Conservation (phyloP, 2,329 filamentous ascomycete species). For the Knoxdaviesia proteae region DNA sequence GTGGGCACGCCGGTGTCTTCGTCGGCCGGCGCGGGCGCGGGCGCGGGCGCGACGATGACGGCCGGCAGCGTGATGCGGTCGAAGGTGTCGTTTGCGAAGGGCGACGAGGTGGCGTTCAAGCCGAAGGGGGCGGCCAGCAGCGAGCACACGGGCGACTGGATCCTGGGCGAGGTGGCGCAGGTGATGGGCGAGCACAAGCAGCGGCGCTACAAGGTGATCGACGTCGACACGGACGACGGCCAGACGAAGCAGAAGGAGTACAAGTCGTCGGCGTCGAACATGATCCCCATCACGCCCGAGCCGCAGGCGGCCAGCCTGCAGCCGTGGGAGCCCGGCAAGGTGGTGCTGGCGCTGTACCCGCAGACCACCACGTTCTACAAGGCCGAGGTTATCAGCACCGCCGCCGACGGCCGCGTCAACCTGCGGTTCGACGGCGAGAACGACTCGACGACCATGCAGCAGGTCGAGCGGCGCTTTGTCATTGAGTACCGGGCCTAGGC, state of each 20-base stretch:
- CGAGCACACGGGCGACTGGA: conserved; percentile 38
- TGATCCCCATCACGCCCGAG: conserved; percentile 53
- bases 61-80: conserved; percentile 12
- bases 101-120: conserved; percentile 47
- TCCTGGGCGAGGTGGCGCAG: conserved; percentile 57
- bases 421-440: conserved; percentile 67
- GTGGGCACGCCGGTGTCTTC: conserved; percentile 13
- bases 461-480: conserved; percentile 57
- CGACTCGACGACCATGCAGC: conserved; percentile 50
- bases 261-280: conserved; percentile 49
- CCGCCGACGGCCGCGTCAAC: conserved; percentile 29
- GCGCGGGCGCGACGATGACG: conserved; percentile 4
- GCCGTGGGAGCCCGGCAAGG: conserved; percentile 45
- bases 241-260: conserved; percentile 46
- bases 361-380: conserved; percentile 75
- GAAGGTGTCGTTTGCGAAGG: conserved; percentile 34
- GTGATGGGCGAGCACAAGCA: conserved; percentile 60
- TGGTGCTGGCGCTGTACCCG: conserved; percentile 60
- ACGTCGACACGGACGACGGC: conserved; percentile 50
- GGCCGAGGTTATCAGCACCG: conserved; percentile 51
- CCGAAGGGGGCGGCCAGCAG: conserved; percentile 28
- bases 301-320: conserved; percentile 26
- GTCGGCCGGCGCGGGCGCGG: conserved; percentile 8
- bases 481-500: conserved; percentile 40
- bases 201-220: conserved; percentile 58